Evolutionary conservation across 768 basidiomycete species (phyloP).

Genomic region (Tricholoma sp.): DNA sequence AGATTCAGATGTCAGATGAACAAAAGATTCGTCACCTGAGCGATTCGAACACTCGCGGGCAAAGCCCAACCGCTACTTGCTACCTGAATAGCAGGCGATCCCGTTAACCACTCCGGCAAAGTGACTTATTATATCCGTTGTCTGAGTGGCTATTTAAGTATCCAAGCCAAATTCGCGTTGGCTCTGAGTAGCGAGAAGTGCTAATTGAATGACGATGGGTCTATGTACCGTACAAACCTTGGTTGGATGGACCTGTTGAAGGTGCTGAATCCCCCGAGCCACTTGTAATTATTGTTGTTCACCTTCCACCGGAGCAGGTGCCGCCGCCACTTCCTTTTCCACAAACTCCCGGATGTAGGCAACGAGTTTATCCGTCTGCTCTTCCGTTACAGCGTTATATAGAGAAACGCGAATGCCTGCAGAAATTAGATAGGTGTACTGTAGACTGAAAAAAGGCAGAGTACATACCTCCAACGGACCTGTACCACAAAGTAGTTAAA

Average conservation of each 20-base stretch:
- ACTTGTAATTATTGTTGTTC: conserved; percentile 1
- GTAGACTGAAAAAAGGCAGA: background rate
- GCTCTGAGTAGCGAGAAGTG: too few relatives aligned
- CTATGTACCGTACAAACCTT: too few relatives aligned
- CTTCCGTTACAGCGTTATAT: conserved; percentile 84
- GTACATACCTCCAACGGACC: conserved; percentile 48
- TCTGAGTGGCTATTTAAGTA: too few relatives aligned
- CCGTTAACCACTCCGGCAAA: conserved; percentile 96
- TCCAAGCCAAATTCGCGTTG: too few relatives aligned
- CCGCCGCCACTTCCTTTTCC: conserved; percentile 9
- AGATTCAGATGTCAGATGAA: too few relatives aligned
- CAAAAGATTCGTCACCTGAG: conserved; percentile 44
- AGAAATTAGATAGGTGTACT: background rate
- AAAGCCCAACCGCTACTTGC: conserved; percentile 43
- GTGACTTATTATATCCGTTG: conserved; percentile 40
- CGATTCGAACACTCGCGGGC: conserved; percentile 52
- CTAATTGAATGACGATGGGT: too few relatives aligned
- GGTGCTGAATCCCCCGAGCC: too few relatives aligned
- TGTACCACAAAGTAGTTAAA: conserved; percentile 15
- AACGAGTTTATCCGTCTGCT: conserved; percentile 58
- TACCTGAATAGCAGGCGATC: conserved; percentile 61
- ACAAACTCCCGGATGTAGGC: conserved; percentile 57
- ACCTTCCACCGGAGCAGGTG: conserved; percentile 2
- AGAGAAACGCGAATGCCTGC: conserved; percentile 77
- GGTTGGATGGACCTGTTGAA: too few relatives aligned